Percentiles rank a stretch among this genome's conserved stretches.
Evolutionary conservation across 169 alveolate species (phyloP).

Genomic region (Toxoplasma gondii): DNA sequence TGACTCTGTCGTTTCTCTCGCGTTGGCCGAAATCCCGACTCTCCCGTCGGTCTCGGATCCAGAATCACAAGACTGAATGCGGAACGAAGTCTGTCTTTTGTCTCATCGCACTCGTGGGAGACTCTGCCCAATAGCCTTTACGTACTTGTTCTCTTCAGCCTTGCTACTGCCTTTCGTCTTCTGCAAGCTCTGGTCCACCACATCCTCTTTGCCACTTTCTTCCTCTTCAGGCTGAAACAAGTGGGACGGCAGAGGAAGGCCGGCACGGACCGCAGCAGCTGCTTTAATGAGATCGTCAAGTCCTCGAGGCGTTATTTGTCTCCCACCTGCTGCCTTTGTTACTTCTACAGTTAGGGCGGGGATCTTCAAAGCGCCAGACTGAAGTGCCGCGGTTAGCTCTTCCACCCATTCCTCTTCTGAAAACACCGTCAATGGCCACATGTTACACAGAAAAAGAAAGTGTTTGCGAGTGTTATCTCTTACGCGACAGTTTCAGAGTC

Average conservation of each 20-base stretch:
- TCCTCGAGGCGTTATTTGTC: not conserved
- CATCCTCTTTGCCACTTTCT: not conserved
- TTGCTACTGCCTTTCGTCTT: not conserved
- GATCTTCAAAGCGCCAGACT: slow-evolving; percentile 20
- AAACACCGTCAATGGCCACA: too few species aligned
- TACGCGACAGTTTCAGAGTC: not conserved
- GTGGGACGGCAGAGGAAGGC: slow-evolving; percentile 19
- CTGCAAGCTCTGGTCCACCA: not conserved
- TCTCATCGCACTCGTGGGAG: too few species aligned
- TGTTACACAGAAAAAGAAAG: too few species aligned
- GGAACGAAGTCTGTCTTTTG: too few species aligned
- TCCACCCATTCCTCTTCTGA: slow-evolving; percentile 6
- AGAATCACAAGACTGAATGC: too few species aligned
- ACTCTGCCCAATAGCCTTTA: too few species aligned
- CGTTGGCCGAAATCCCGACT: too few species aligned
- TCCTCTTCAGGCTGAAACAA: not conserved
- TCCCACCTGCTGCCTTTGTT: not conserved
- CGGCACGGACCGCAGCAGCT: slow-evolving; percentile 40
- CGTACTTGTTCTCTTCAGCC: not conserved
- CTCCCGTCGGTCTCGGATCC: too few species aligned
- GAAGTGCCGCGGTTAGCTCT: slow-evolving; percentile 6
- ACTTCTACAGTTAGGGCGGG: not conserved
- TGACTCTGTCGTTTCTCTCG: too few species aligned
- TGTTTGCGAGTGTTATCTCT: not conserved
- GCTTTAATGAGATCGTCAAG: slow-evolving; percentile 14